Percentiles rank a stretch among this genome's conserved stretches.
phyloP scores from a whole-genome alignment of 1,139 yeast species.

The Keqinozyma sinolaborantium region DNA sequence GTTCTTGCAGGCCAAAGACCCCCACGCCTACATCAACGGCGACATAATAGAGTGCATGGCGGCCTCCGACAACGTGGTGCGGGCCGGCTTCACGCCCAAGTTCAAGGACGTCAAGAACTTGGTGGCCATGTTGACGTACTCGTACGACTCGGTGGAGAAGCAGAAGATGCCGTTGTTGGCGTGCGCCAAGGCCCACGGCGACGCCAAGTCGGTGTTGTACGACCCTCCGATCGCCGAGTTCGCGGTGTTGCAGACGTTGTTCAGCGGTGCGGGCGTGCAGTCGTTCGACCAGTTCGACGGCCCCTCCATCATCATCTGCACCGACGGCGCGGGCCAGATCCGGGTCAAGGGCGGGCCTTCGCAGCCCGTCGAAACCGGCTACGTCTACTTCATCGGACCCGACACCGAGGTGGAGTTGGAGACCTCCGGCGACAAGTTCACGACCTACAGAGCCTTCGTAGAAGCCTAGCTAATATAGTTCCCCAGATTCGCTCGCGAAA shows the following conservation, averaged over 20 bases:
- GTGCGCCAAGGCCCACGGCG: slow-evolving; percentile 66
- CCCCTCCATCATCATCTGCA: slow-evolving; percentile 82
- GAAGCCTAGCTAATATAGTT: slow-evolving; percentile 54
- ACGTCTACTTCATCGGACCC: slow-evolving; percentile 83
- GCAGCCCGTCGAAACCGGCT: slow-evolving; percentile 53
- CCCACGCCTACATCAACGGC: slow-evolving; percentile 95
- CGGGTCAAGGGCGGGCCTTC: slow-evolving; percentile 40
- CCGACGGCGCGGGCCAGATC: slow-evolving; percentile 72
- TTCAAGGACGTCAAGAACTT: slow-evolving; percentile 90
- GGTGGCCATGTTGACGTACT: slow-evolving; percentile 87
- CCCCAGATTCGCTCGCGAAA: no score
- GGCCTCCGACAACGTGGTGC: slow-evolving; percentile 94
- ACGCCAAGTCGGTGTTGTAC: slow-evolving; percentile 63
- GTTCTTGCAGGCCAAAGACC: slow-evolving; percentile 94
- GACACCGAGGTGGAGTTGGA: slow-evolving; percentile 58
- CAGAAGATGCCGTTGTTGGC: slow-evolving; percentile 79
- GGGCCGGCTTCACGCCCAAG: slow-evolving; percentile 98
- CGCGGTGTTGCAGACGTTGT: slow-evolving; percentile 75
- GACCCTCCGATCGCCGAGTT: slow-evolving; percentile 98
- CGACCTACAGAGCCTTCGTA: slow-evolving; percentile 84
- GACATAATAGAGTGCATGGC: slow-evolving; percentile 99
- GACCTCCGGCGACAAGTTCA: slow-evolving; percentile 54
- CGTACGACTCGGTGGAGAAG: slow-evolving; percentile 83
- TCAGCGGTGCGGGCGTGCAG: slow-evolving; percentile 41
- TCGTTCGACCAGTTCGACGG: slow-evolving; percentile 64